Percentiles rank a stretch among this genome's conserved stretches.
Evolutionary conservation across 2,329 filamentous ascomycete species (phyloP).

Genomic region (Claviceps fusiformis): DNA sequence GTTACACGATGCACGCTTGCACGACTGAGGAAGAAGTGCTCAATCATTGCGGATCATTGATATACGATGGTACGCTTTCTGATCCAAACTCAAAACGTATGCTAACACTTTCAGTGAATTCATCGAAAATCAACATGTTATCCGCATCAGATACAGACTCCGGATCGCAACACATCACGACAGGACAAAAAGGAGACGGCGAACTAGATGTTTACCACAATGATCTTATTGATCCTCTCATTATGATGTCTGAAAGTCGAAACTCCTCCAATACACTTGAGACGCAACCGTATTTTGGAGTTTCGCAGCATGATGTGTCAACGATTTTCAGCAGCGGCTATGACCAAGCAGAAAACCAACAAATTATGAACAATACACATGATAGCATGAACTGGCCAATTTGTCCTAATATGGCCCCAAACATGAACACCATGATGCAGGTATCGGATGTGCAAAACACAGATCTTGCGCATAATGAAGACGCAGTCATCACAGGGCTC

Average conservation of each 20-base stretch:
- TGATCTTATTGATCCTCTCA: neutral
- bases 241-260: neutral
- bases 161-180: neutral
- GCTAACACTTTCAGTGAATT: neutral
- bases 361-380: neutral
- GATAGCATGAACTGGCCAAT: neutral
- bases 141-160: neutral
- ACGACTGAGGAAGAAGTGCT: constrained; percentile 6
- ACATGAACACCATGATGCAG: neutral
- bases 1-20: constrained; percentile 7
- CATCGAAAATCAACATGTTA: neutral
- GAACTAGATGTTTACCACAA: neutral
- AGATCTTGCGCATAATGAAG: neutral
- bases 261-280: neutral
- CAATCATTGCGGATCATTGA: constrained; percentile 4
- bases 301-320: neutral
- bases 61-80: constrained; percentile 6
- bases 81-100: neutral
- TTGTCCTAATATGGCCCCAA: neutral
- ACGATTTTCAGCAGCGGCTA: neutral
- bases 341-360: neutral
- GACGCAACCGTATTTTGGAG: neutral
- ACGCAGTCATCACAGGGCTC: neutral
- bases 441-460: neutral
- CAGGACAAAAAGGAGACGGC: neutral